Conservation (phyloP, 139 green algal genomes). For the Spirogloea muscicola region DNA sequence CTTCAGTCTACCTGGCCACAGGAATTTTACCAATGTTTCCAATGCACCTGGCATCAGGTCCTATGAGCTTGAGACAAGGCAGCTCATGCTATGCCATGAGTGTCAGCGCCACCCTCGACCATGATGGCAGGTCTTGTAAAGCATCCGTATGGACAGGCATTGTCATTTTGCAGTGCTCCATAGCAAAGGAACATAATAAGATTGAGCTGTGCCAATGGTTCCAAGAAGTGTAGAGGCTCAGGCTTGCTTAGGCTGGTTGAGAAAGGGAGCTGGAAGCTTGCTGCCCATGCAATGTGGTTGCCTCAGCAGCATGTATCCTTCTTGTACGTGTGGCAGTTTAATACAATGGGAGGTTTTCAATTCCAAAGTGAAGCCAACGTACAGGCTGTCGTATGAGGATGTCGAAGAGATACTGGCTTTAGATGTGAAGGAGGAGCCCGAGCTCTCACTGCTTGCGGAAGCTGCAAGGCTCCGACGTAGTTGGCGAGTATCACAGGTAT, state of each 20-base stretch:
- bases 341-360: constrained; percentile 51
- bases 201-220: not conserved
- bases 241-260: no score
- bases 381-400: constrained; percentile 72
- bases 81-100: constrained; percentile 55
- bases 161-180: not conserved
- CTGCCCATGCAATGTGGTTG: not conserved
- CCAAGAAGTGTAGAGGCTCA: not conserved
- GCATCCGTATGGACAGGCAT: not conserved
- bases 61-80: constrained; percentile 67
- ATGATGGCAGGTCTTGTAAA: constrained; percentile 53
- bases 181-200: not conserved
- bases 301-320: not conserved
- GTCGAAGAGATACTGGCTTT: constrained; percentile 61
- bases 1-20: constrained; percentile 77
- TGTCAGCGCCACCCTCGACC: constrained; percentile 54
- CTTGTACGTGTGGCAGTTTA: constrained; percentile 39
- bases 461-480: constrained; percentile 14
- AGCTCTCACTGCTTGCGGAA: constrained; percentile 41
- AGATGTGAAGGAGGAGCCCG: constrained; percentile 35
- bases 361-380: constrained; percentile 50
- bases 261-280: no score
- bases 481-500: not conserved
- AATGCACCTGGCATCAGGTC: constrained; percentile 60
- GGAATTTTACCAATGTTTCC: constrained; percentile 82